Evolutionary conservation across 23 red algal genomes (phyloP).

Genomic region (Gracilaria vermiculophylla): DNA sequence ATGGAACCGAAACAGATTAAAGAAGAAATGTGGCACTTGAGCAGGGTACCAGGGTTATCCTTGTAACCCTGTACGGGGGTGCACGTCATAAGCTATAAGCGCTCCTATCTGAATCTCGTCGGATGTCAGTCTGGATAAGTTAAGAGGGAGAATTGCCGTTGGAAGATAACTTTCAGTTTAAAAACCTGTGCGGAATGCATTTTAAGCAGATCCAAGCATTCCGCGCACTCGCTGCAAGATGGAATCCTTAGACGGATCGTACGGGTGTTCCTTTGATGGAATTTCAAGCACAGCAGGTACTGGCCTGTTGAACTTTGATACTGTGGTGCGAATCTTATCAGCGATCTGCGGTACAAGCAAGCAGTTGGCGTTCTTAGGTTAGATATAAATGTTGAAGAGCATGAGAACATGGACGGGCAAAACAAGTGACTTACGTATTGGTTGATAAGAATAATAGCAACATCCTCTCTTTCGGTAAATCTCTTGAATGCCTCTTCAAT

Average conservation of each 20-base stretch:
- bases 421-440: constrained; percentile 74
- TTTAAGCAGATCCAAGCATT: constrained; percentile 81
- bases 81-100: too few species aligned
- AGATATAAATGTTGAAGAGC: background rate
- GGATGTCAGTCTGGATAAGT: background rate
- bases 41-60: too few species aligned
- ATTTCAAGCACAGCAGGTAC: constrained; percentile 98
- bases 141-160: background rate
- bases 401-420: background rate
- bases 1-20: background rate
- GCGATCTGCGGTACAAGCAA: constrained; percentile 60
- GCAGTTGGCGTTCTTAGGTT: background rate
- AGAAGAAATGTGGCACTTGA: background rate
- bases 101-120: too few species aligned
- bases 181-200: background rate
- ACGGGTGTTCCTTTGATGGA: constrained; percentile 97
- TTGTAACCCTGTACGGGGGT: too few species aligned
- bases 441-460: constrained; percentile 97
- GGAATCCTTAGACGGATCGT: constrained; percentile 88
- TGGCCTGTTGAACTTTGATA: constrained; percentile 65
- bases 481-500: constrained; percentile 94
- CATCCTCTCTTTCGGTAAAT: constrained; percentile 84
- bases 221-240: constrained; percentile 89
- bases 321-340: constrained; percentile 77
- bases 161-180: background rate